phyloP scores from a whole-genome alignment of 352 stramenopile species.

The Phytophthora pistaciae region DNA sequence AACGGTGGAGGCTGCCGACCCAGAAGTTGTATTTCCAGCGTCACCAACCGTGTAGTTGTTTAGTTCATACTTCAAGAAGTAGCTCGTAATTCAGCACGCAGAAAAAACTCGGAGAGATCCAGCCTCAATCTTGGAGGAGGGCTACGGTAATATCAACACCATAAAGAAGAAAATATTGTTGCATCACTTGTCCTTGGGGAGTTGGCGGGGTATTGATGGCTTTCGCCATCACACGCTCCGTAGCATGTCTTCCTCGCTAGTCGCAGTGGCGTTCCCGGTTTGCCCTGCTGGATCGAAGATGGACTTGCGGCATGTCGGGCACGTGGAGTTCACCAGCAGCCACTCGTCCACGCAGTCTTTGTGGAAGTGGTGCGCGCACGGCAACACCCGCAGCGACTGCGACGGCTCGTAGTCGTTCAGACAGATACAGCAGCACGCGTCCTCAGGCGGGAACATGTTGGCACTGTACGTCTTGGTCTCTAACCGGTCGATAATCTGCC shows the following conservation, averaged over 20 bases:
- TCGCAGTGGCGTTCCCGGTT: slow-evolving; percentile 26
- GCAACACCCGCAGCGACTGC: slow-evolving; percentile 94
- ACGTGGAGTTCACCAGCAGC: slow-evolving; percentile 90
- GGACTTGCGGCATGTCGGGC: slow-evolving; percentile 87
- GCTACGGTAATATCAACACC: slow-evolving; percentile 34
- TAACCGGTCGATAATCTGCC: slow-evolving; percentile 75
- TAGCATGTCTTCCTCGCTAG: slow-evolving; percentile 71
- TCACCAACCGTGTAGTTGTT: slow-evolving; percentile 9
- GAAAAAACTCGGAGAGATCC: slow-evolving; percentile 11
- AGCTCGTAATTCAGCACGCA: background rate
- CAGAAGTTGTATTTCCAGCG: slow-evolving; percentile 23
- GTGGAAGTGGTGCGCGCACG: slow-evolving; percentile 97
- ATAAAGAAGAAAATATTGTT: slow-evolving; percentile 28
- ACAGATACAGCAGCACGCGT: slow-evolving; percentile 93
- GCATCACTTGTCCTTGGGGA: slow-evolving; percentile 15
- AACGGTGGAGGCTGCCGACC: slow-evolving; percentile 14
- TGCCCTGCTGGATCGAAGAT: slow-evolving; percentile 58
- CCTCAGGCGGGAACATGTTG: slow-evolving; percentile 78
- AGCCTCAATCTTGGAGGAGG: slow-evolving; percentile 9
- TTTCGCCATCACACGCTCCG: slow-evolving; percentile 51
- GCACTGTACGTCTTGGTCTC: slow-evolving; percentile 63
- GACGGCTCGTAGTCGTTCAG: slow-evolving; percentile 88
- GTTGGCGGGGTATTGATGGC: background rate
- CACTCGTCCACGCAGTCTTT: slow-evolving; percentile 93
- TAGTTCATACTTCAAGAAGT: no score